These are phyloP conservation scores for Trichosporon asahii DNA, from an alignment of 1,284 basidiomycete species.

Conservation along the genomic window DNA sequence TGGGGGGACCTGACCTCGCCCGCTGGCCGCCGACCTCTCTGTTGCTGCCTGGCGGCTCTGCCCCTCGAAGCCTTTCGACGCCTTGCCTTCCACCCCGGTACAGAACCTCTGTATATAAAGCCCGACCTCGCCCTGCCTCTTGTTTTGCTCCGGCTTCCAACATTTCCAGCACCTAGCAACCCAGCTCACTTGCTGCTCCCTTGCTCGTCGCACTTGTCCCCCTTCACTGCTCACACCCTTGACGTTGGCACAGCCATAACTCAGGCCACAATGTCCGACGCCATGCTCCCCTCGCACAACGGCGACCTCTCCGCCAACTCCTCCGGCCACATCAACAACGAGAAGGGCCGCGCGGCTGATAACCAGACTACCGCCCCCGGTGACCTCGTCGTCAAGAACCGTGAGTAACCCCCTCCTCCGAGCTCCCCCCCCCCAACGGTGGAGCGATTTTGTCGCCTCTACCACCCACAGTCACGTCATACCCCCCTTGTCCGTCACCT, in stretches of 20 bases:
- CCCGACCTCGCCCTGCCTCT: neutral
- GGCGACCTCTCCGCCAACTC: constrained; percentile 11
- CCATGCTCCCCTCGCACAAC: constrained; percentile 16
- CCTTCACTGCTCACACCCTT: neutral
- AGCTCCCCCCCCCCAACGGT: neutral
- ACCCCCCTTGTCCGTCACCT: too few species aligned
- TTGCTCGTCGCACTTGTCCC: neutral
- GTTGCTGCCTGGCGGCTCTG: neutral
- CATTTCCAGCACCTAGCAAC: neutral
- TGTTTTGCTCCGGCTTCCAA: neutral
- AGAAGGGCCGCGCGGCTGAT: constrained; percentile 8
- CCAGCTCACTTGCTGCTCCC: neutral
- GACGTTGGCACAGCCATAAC: neutral
- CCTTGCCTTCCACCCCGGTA: too few species aligned
- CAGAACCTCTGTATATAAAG: neutral
- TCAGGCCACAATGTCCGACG: constrained; percentile 13
- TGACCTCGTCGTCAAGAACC: constrained; percentile 16
- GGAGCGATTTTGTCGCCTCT: neutral
- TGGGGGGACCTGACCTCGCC: neutral
- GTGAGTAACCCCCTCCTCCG: constrained; percentile 17
- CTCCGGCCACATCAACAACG: constrained; percentile 6
- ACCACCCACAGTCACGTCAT: neutral
- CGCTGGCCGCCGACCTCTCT: neutral
- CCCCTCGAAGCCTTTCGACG: neutral
- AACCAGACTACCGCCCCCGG: constrained; percentile 9